Conservation (phyloP, 306 rosid species). For the Abrus pulchellus region DNA sequence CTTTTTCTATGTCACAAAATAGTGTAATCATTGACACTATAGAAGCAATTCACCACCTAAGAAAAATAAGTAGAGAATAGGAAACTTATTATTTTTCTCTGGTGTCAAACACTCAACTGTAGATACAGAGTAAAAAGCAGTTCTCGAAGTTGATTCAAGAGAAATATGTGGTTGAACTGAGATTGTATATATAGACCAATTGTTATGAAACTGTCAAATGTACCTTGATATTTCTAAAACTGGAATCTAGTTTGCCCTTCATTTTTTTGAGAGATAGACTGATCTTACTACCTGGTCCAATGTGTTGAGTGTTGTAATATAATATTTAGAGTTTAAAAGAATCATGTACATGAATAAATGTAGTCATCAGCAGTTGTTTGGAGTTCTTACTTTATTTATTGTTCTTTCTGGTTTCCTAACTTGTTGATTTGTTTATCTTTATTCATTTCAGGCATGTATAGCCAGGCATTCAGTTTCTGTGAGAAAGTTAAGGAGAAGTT, state of each 20-base stretch:
- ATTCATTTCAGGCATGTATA: constrained; percentile 76
- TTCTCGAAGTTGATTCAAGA: constrained; percentile 10
- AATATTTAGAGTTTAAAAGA: constrained; percentile 23
- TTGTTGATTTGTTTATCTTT: constrained; percentile 30
- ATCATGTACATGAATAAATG: constrained; percentile 13
- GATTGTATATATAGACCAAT: not conserved
- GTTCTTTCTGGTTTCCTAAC: constrained; percentile 35
- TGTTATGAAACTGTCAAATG: constrained; percentile 26
- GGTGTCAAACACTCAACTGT: constrained; percentile 30
- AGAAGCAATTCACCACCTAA: constrained; percentile 16
- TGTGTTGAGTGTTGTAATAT: constrained; percentile 15
- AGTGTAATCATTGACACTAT: not conserved
- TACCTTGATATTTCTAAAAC: constrained; percentile 1
- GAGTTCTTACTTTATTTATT: constrained; percentile 39
- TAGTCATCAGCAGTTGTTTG: not conserved
- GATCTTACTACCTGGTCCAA: constrained; percentile 8
- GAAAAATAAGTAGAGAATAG: constrained; percentile 27
- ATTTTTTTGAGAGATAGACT: not conserved
- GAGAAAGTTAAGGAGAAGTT: constrained; percentile 93
- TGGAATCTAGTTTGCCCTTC: not conserved
- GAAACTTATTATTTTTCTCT: constrained; percentile 18
- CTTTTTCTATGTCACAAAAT: not conserved
- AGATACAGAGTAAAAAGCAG: constrained; percentile 10
- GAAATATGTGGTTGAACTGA: not conserved
- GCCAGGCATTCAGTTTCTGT: constrained; percentile 81